These are phyloP conservation scores for Coprinellus micaceus DNA, from an alignment of 768 basidiomycete species.

Conservation along the genomic window DNA sequence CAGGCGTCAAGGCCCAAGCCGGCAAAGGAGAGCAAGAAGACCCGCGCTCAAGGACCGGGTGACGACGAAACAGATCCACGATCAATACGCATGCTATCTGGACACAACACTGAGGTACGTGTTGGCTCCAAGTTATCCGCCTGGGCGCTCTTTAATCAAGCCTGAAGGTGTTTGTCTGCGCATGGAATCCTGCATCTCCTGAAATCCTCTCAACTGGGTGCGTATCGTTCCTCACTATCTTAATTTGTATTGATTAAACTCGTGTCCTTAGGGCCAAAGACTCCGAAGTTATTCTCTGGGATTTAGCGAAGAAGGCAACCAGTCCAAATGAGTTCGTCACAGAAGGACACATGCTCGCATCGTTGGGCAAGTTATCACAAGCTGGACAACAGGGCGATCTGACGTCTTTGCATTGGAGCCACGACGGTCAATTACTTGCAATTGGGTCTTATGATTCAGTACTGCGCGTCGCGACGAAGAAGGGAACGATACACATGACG, in stretches of 20 bases:
- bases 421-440: constrained; percentile 68
- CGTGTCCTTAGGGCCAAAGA: constrained; percentile 61
- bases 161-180: constrained; percentile 71
- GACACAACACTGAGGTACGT: constrained; percentile 67
- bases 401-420: constrained; percentile 76
- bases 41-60: constrained; percentile 36
- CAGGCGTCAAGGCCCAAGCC: no score
- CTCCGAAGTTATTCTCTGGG: constrained; percentile 71
- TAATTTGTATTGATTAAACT: neutral
- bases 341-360: constrained; percentile 33
- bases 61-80: constrained; percentile 40
- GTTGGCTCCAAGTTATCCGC: no score
- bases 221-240: constrained; percentile 14
- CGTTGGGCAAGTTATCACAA: constrained; percentile 47
- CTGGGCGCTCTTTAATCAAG: no score
- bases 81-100: constrained; percentile 45
- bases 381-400: constrained; percentile 51
- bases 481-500: constrained; percentile 61
- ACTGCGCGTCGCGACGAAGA: constrained; percentile 61
- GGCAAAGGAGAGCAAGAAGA: constrained; percentile 27
- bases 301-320: constrained; percentile 45
- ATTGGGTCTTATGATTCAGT: constrained; percentile 75
- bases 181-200: constrained; percentile 66
- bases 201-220: constrained; percentile 74
- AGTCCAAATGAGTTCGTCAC: constrained; percentile 27